A percentile compares a stretch with the other conserved stretches of the same genome.
phyloP scores from a whole-genome alignment of 2,329 filamentous ascomycete species.

The Verticillium nubilum region DNA sequence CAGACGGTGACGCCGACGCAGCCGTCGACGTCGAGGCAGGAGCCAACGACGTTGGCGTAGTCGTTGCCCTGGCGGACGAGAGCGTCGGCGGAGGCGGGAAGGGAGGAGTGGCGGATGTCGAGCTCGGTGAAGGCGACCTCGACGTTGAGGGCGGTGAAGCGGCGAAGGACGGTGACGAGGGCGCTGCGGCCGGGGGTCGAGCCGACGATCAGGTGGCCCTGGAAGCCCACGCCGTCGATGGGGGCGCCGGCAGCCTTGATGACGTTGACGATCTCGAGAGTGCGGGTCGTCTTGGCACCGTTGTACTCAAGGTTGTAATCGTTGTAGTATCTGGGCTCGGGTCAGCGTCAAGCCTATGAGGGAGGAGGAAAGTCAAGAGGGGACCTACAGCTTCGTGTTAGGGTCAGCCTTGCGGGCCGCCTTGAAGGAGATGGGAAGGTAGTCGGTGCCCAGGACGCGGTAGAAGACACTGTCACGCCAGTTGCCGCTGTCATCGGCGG shows the following conservation, averaged over 20 bases:
- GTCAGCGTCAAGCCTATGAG: background rate
- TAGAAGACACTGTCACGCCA: conserved; percentile 40
- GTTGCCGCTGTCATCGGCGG: conserved; percentile 38
- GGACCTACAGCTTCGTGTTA: conserved; percentile 38
- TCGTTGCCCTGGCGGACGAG: conserved; percentile 40
- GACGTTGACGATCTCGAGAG: conserved; percentile 25
- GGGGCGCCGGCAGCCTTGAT: conserved; percentile 32
- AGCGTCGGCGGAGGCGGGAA: conserved; percentile 36
- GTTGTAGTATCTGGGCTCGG: conserved; percentile 43
- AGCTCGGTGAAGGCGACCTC: conserved; percentile 59
- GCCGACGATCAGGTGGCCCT: conserved; percentile 43
- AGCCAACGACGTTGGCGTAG: conserved; percentile 33
- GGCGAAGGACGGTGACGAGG: conserved; percentile 38
- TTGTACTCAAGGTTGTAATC: conserved; percentile 51
- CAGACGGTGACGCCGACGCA: conserved; percentile 40
- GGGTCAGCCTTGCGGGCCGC: conserved; percentile 39
- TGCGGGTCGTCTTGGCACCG: conserved; percentile 27
- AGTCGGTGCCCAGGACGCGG: conserved; percentile 40
- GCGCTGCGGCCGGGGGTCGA: conserved; percentile 34
- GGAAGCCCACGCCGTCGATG: conserved; percentile 48
- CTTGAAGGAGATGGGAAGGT: conserved; percentile 44
- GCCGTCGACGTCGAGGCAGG: conserved; percentile 27
- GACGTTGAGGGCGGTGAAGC: conserved; percentile 45
- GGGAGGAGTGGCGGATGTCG: conserved; percentile 45
- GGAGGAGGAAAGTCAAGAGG: background rate